Percentiles rank a stretch among this genome's conserved stretches.
phyloP scores from a whole-genome alignment of 208 protist species.

The Leishmania martiniquensis region DNA sequence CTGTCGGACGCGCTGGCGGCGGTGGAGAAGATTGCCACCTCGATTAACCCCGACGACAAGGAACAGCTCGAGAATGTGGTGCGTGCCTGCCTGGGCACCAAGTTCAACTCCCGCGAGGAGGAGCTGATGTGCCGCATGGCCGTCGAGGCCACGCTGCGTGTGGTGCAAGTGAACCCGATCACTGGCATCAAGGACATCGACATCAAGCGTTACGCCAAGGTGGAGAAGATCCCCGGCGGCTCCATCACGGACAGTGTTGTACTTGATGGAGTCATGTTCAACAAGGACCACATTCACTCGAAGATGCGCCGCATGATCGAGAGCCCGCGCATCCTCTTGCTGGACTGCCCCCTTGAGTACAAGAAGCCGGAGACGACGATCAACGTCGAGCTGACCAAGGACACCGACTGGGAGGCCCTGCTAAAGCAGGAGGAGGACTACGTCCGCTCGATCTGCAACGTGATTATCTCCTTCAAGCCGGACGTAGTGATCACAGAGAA shows the following conservation, averaged over 20 bases:
- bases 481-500: conserved; percentile 99
- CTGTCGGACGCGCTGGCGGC: conserved; percentile 96
- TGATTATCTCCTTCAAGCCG: conserved; percentile 99
- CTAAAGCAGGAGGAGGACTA: conserved; percentile 99
- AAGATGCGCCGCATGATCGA: conserved; percentile 99
- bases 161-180: conserved; percentile 85
- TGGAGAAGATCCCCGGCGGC: conserved; percentile 99
- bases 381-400: conserved; percentile 97
- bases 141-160: conserved; percentile 97
- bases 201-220: conserved; percentile 99
- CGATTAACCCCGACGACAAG: conserved; percentile 95
- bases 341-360: conserved; percentile 99
- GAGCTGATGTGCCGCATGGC: conserved; percentile 98
- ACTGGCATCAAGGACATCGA: conserved; percentile 97
- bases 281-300: conserved; percentile 99
- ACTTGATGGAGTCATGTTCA: conserved; percentile 99
- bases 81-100: conserved; percentile 97
- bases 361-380: conserved; percentile 99
- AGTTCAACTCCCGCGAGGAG: conserved; percentile 97
- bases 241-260: conserved; percentile 98
- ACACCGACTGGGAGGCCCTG: conserved; percentile 97
- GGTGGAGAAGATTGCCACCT: conserved; percentile 93
- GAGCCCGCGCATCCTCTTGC: conserved; percentile 98
- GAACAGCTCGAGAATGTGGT: conserved; percentile 93
- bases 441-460: conserved; percentile 96